These are phyloP conservation scores for Fusarium chuoi DNA, from an alignment of 2,329 filamentous ascomycete species.

Conservation along the genomic window DNA sequence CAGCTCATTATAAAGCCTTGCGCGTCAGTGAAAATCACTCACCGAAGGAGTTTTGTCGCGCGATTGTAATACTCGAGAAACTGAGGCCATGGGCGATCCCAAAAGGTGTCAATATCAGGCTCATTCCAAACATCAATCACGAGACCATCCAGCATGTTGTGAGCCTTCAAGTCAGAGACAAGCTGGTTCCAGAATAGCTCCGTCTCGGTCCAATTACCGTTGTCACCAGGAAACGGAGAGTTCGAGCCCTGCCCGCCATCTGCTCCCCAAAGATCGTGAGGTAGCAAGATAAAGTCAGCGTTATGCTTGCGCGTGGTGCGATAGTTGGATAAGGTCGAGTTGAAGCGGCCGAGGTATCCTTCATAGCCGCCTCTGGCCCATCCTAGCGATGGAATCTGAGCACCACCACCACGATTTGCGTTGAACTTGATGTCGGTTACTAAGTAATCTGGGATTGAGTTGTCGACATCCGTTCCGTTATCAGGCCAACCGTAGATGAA, in stretches of 20 bases:
- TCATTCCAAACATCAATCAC: conserved; percentile 3
- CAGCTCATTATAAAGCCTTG: accelerated
- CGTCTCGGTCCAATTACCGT: neutral
- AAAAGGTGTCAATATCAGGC: neutral
- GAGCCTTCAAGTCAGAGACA: neutral
- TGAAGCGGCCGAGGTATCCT: neutral
- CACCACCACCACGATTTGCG: neutral
- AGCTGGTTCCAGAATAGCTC: neutral
- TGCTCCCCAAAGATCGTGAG: neutral
- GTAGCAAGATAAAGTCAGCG: neutral
- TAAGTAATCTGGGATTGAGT: neutral
- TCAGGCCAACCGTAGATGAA: conserved; percentile 2
- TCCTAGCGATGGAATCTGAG: neutral
- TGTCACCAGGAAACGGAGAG: neutral
- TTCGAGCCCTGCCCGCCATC: neutral
- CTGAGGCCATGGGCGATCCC: neutral
- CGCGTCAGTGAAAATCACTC: accelerated
- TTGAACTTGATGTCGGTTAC: neutral
- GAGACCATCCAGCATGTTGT: neutral
- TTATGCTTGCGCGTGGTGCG: neutral
- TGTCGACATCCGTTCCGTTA: accelerated
- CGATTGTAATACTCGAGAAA: neutral
- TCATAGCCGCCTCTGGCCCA: neutral
- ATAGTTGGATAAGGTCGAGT: neutral
- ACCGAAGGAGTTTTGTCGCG: neutral